A percentile compares a stretch with the other conserved stretches of the same genome.
Conservation (phyloP, 2,329 filamentous ascomycete genomes). For the Trichoderma guizhouense region DNA sequence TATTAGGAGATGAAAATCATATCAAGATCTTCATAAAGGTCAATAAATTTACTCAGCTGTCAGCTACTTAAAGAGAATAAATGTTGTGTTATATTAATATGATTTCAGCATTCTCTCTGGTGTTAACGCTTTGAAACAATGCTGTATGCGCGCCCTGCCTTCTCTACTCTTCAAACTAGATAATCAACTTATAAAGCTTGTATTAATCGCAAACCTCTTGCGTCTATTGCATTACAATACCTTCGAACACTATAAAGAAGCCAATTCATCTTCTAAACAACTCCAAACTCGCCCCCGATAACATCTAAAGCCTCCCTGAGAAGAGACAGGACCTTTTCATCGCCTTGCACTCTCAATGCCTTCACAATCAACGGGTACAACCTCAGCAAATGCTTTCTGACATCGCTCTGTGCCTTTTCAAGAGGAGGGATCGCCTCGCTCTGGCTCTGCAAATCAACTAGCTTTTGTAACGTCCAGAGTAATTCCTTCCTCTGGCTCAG, state of each 20-base stretch:
- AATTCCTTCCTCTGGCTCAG: constrained; percentile 77
- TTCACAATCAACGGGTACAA: constrained; percentile 75
- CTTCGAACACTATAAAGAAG: neutral
- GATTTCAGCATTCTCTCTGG: neutral
- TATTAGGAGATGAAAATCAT: neutral
- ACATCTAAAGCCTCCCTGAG: constrained; percentile 59
- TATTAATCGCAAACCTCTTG: neutral
- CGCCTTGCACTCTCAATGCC: constrained; percentile 56
- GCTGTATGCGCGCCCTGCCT: neutral
- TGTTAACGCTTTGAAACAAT: too few species aligned
- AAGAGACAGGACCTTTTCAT: constrained; percentile 57
- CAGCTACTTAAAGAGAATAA: too few species aligned
- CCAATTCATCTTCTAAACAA: neutral
- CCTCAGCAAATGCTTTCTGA: constrained; percentile 71
- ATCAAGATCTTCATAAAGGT: neutral
- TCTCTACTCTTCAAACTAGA: neutral
- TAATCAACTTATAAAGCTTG: neutral
- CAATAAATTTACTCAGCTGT: too few species aligned
- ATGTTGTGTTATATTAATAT: too few species aligned
- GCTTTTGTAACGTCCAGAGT: constrained; percentile 62
- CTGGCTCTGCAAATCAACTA: constrained; percentile 67
- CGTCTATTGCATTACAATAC: neutral
- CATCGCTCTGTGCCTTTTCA: constrained; percentile 50
- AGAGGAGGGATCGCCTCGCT: constrained; percentile 62
- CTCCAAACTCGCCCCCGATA: constrained; percentile 50